These are phyloP conservation scores for Litsea cubeba DNA, from an alignment of 164 flowering plant genomes.

Conservation along the genomic window DNA sequence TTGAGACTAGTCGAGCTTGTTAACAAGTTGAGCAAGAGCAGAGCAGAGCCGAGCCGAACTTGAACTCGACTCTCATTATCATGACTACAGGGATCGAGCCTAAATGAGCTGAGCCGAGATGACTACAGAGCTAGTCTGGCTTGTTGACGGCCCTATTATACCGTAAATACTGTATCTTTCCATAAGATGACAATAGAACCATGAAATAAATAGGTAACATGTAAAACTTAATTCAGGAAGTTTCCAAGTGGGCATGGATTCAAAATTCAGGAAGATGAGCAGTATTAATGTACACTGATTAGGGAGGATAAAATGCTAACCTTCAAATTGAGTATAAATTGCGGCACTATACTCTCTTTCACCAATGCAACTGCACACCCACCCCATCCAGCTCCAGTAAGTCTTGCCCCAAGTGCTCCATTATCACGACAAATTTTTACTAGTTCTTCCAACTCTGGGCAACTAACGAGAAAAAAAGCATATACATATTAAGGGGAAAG, in stretches of 20 bases:
- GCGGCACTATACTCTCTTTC: slow-evolving; percentile 50
- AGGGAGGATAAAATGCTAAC: slow-evolving; percentile 20
- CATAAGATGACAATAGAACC: not conserved
- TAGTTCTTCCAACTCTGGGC: slow-evolving; percentile 93
- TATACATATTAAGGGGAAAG: not conserved
- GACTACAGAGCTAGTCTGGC: not conserved
- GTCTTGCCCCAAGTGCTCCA: slow-evolving; percentile 95
- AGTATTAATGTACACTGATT: not conserved
- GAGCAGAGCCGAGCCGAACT: not conserved
- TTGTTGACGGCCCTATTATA: not conserved
- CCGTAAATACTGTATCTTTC: not conserved
- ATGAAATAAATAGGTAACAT: not conserved
- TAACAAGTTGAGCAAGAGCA: not conserved
- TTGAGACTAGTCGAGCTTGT: not conserved
- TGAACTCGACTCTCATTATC: too few species aligned
- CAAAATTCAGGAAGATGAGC: not conserved
- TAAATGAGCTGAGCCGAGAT: too few species aligned
- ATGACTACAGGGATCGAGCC: too few species aligned
- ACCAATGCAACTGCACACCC: slow-evolving; percentile 95
- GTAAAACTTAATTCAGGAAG: too few species aligned
- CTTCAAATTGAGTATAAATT: slow-evolving; percentile 79
- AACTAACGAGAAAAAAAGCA: slow-evolving; percentile 32
- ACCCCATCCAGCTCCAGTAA: slow-evolving; percentile 99
- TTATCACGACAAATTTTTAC: slow-evolving; percentile 63
- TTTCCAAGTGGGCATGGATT: too few species aligned